Evolutionary conservation across 2,329 filamentous ascomycete genomes (phyloP).

Genomic region (Fusarium sulawesiense): DNA sequence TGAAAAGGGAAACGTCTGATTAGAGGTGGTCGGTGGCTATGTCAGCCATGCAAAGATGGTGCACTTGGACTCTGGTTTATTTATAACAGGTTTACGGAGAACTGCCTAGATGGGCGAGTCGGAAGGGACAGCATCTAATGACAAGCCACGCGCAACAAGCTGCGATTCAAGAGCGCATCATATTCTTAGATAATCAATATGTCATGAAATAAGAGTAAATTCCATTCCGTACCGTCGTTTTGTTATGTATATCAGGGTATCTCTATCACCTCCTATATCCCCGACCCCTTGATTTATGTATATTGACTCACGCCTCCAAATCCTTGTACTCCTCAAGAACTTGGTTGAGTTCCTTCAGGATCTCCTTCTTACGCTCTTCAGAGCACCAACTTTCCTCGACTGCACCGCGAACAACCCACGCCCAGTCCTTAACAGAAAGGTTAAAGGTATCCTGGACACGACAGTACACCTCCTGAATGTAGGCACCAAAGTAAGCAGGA

Average conservation of each 20-base stretch:
- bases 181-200: constrained; percentile 17
- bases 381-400: constrained; percentile 78
- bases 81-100: constrained; percentile 6
- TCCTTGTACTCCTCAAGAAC: constrained; percentile 38
- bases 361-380: constrained; percentile 68
- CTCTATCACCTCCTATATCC: not conserved
- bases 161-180: constrained; percentile 7
- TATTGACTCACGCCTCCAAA: not conserved
- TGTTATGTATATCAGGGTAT: constrained; percentile 20
- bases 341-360: constrained; percentile 60
- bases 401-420: constrained; percentile 67
- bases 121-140: not conserved
- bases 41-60: not conserved
- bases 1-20: not conserved
- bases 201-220: not conserved
- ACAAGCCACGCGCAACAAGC: constrained; percentile 11
- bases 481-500: constrained; percentile 80
- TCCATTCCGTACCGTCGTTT: not conserved
- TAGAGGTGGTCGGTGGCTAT: not conserved
- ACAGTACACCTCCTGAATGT: constrained; percentile 78
- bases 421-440: constrained; percentile 74
- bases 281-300: constrained; percentile 1
- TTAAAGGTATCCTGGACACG: constrained; percentile 78
- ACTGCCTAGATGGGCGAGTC: constrained; percentile 4
- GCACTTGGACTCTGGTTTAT: constrained; percentile 11